These are phyloP conservation scores for Phoma sp. DNA, from an alignment of 2,329 filamentous ascomycete species.

Conservation along the genomic window DNA sequence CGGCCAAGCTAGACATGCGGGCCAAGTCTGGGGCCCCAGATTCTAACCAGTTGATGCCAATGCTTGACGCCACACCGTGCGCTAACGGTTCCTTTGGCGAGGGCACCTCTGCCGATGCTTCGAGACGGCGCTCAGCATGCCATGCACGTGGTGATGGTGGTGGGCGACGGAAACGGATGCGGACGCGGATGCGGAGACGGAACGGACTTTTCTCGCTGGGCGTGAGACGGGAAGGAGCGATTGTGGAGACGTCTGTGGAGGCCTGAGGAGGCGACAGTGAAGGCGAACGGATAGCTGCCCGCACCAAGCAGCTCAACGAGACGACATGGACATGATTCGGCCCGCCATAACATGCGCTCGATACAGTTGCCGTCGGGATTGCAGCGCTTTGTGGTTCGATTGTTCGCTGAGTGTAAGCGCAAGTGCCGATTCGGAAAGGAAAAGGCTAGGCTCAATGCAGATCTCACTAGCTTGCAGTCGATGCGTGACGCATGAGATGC, in stretches of 20 bases:
- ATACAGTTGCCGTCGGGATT: too few species aligned
- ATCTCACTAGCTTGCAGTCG: too few species aligned
- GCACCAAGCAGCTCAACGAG: too few species aligned
- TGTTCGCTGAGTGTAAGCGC: too few species aligned
- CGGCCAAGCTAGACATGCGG: constrained; percentile 20
- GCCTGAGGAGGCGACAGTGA: neutral
- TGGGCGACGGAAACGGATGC: neutral
- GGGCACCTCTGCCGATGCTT: neutral
- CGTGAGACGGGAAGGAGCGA: neutral
- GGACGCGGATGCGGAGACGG: neutral
- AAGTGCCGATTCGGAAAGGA: too few species aligned
- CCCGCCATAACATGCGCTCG: too few species aligned
- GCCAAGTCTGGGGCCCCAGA: constrained; percentile 20
- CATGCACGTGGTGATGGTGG: neutral
- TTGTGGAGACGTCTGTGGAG: too few species aligned
- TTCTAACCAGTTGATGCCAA: constrained; percentile 16
- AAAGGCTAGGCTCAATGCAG: too few species aligned
- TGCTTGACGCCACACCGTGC: constrained; percentile 10
- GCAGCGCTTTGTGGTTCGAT: too few species aligned
- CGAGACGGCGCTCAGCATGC: neutral
- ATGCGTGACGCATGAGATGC: too few species aligned
- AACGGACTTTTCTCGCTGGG: neutral
- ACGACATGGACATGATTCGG: too few species aligned
- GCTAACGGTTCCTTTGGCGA: constrained; percentile 1
- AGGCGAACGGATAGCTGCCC: too few species aligned